Evolutionary conservation across 1,139 yeast genomes (phyloP).

Genomic region (Debaryomyces sp.): DNA sequence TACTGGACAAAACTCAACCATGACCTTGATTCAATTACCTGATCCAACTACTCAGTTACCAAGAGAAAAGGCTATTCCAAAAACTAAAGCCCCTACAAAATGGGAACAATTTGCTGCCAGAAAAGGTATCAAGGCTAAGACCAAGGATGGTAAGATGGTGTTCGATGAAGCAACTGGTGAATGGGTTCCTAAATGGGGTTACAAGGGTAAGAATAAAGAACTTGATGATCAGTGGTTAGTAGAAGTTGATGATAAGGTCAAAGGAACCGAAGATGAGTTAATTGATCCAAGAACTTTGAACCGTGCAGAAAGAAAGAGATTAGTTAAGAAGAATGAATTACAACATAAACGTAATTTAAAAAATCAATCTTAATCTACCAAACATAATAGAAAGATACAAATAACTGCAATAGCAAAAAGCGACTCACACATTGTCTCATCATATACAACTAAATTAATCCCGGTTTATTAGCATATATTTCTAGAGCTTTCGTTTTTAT

Average conservation of each 20-base stretch:
- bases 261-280: constrained; percentile 68
- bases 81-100: constrained; percentile 86
- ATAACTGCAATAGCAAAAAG: neutral
- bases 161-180: constrained; percentile 87
- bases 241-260: constrained; percentile 79
- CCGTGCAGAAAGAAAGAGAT: constrained; percentile 81
- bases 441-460: neutral
- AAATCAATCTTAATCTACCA: constrained; percentile 22
- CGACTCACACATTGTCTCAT: neutral
- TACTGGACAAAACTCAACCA: constrained; percentile 68
- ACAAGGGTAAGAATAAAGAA: constrained; percentile 87
- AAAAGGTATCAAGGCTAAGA: constrained; percentile 92
- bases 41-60: constrained; percentile 84
- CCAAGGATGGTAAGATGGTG: constrained; percentile 86
- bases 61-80: constrained; percentile 94
- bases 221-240: constrained; percentile 94
- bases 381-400: neutral
- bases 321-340: constrained; percentile 81
- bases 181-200: constrained; percentile 99
- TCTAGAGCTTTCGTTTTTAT: neutral
- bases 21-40: constrained; percentile 85
- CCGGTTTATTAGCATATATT: neutral
- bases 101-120: constrained; percentile 97
- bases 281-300: constrained; percentile 83
- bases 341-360: constrained; percentile 84